Evolutionary conservation across 768 basidiomycete species (phyloP).

Genomic region (Gymnopilus dilepis): DNA sequence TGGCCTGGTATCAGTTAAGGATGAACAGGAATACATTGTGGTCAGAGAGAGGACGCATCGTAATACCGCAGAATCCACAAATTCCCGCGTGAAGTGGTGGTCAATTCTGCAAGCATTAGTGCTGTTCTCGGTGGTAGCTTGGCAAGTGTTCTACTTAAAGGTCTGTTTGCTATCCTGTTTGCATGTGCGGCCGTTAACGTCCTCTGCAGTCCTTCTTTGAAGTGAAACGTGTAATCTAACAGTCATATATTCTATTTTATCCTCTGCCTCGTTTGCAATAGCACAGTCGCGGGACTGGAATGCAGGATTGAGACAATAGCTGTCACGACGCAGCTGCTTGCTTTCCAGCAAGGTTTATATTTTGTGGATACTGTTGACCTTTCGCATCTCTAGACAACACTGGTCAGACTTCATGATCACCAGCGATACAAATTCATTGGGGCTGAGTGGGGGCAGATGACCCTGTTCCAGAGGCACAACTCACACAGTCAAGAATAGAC

Average conservation of each 20-base stretch:
- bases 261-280: too few relatives aligned
- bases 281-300: too few relatives aligned
- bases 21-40: conserved; percentile 99
- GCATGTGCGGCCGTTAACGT: conserved; percentile 67
- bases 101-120: conserved; percentile 89
- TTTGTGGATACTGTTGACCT: too few relatives aligned
- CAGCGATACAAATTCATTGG: too few relatives aligned
- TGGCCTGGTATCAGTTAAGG: conserved; percentile 88
- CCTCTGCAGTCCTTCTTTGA: conserved; percentile 33
- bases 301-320: too few relatives aligned
- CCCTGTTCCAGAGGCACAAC: too few relatives aligned
- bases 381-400: too few relatives aligned
- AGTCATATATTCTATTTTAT: conserved; percentile 18
- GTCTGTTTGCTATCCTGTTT: conserved; percentile 53
- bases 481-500: background rate
- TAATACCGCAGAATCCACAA: conserved; percentile 93
- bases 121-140: conserved; percentile 88
- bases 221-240: conserved; percentile 37
- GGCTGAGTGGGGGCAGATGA: too few relatives aligned
- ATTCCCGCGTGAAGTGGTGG: conserved; percentile 99
- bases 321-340: too few relatives aligned
- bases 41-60: conserved; percentile 91
- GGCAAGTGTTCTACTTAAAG: conserved; percentile 98
- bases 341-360: too few relatives aligned
- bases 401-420: too few relatives aligned